These are phyloP conservation scores for Triticum aestivum DNA, from an alignment of 176 grass and related monocot species.

Conservation along the genomic window DNA sequence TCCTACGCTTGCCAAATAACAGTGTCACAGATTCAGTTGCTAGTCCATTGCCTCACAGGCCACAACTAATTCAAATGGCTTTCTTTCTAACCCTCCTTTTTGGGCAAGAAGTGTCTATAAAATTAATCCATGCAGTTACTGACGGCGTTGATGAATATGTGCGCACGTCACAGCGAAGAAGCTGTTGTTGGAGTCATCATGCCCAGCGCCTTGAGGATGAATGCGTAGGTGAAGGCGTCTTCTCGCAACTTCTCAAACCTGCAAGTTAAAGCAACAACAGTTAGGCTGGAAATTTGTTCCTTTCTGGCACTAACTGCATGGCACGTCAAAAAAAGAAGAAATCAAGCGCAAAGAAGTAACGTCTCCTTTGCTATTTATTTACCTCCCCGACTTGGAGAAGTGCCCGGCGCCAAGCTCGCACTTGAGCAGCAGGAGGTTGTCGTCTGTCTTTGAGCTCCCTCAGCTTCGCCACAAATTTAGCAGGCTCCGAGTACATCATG, in stretches of 20 bases:
- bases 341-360: neutral
- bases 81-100: neutral
- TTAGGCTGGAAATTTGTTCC: neutral
- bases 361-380: neutral
- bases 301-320: neutral
- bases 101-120: neutral
- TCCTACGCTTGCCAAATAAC: neutral
- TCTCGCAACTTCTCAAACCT: constrained; percentile 90
- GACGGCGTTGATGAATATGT: neutral
- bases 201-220: constrained; percentile 75
- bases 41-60: neutral
- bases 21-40: neutral
- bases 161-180: neutral
- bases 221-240: constrained; percentile 77
- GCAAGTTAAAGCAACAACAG: neutral
- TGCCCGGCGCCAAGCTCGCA: neutral
- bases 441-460: constrained; percentile 62
- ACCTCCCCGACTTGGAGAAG: neutral
- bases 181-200: constrained; percentile 26
- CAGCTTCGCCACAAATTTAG: constrained; percentile 76
- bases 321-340: neutral
- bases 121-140: neutral
- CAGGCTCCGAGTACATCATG: constrained; percentile 81
- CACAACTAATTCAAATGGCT: neutral
- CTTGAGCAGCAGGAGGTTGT: constrained; percentile 15